Base-by-base conservation (phyloP, 179 eudicot species). In the Silene noctiflora region DNA sequence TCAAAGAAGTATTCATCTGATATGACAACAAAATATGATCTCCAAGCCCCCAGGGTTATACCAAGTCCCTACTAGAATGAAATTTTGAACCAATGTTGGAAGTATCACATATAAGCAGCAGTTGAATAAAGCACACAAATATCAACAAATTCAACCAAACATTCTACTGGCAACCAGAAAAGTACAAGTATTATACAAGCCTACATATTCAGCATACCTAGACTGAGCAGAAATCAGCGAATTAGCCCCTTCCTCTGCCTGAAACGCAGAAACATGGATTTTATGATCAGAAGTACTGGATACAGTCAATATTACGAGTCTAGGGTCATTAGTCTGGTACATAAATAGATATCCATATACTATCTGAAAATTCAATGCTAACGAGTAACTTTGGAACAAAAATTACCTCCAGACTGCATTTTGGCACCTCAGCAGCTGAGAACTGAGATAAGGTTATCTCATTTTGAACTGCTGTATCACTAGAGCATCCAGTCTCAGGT, bases 351-450 rank as follows among this genome's bases (percentile, higher is more conserved):
- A 59, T 17, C 14, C 16, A 21, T 21, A 77, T 19, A 20, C 21
- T 24, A 48, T 46, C 19, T 29, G 58, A 11, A 12, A 51, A 73
- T 19, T 6, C 24, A 39, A 33, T 10, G 51, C 12, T 67, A 61
- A 22, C 29, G 20, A 25, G 39, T 13, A 31, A n/a, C 55, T 24
- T 46, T 24, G 24, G 56, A 65, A 42, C 2, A 70, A 69, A 20
- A 68, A 53, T 31, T 78, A 74, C 77, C 78, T 76, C 81, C 35
- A 16, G 9, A 48, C 69, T 78, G 76, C 84, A 91, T 87, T 86
- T 86, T 9, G 98, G 99, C 88, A 93, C 94, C 73, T 82, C 56
- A 14, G 89, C 94, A 77, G 99, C 78, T 42, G 98, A 86, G 82
- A 88, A 96, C 61, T 90, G 98, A 75, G 96, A 80, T 80, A 96